Percentiles rank a stretch among this genome's conserved stretches.
Evolutionary conservation across 352 stramenopile genomes (phyloP).

Genomic region (Phytophthora sp.): DNA sequence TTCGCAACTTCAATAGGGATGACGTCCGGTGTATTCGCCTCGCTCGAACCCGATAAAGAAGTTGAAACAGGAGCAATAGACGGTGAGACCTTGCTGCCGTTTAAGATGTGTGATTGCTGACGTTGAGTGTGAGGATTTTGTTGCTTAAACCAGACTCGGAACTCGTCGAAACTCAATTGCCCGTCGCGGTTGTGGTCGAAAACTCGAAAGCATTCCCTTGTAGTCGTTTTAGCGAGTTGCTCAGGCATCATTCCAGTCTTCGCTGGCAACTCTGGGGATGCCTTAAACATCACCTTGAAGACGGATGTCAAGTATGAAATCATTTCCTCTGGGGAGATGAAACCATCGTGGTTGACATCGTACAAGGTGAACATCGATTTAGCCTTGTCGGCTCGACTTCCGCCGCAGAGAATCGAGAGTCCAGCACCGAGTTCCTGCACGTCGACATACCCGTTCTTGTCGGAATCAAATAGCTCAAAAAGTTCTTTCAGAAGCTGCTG

Average conservation of each 20-base stretch:
- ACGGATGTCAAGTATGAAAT: slow-evolving; percentile 79
- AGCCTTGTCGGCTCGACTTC: slow-evolving; percentile 71
- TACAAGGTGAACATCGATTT: slow-evolving; percentile 86
- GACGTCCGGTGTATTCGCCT: slow-evolving; percentile 15
- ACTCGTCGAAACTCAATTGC: slow-evolving; percentile 84
- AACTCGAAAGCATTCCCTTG: slow-evolving; percentile 72
- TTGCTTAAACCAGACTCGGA: slow-evolving; percentile 73
- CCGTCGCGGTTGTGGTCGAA: slow-evolving; percentile 84
- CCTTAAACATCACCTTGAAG: slow-evolving; percentile 90
- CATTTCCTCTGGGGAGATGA: slow-evolving; percentile 86
- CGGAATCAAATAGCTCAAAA: slow-evolving; percentile 83
- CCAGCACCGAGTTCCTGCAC: slow-evolving; percentile 85
- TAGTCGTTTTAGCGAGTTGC: slow-evolving; percentile 78
- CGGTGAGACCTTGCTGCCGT: slow-evolving; percentile 14
- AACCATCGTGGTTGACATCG: slow-evolving; percentile 83
- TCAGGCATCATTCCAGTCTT: slow-evolving; percentile 63
- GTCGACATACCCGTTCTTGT: slow-evolving; percentile 85
- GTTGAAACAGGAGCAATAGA: slow-evolving; percentile 11
- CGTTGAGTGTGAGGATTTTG: slow-evolving; percentile 45
- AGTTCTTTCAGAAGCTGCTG: slow-evolving; percentile 70
- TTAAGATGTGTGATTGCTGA: slow-evolving; percentile 17
- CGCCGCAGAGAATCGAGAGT: slow-evolving; percentile 89
- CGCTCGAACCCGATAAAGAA: slow-evolving; percentile 28
- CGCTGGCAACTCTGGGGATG: slow-evolving; percentile 59
- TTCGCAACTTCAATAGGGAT: slow-evolving; percentile 77